Base-by-base conservation (phyloP, 2,329 filamentous ascomycete genomes). In the Orbilia oligospora region DNA sequence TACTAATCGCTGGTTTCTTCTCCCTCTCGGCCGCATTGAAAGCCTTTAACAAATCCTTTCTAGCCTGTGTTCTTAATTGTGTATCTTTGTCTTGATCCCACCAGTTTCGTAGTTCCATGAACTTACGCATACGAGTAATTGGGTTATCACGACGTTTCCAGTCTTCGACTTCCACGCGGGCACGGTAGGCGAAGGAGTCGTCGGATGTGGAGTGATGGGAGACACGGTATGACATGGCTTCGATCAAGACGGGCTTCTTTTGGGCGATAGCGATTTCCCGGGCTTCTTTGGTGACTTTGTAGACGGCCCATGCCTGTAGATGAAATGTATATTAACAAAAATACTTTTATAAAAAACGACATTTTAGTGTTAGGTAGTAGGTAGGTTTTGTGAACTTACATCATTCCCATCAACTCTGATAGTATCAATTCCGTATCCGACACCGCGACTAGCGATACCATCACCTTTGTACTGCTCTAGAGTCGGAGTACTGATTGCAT, bases 181-280 rank as follows among this genome's bases (percentile, higher is more conserved):
- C 94, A 8, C 96, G 92, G 86, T 99, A 99, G 0, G 96, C 96
- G 83, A 97, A 99, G 27, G 92, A 96, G 85, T 99, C 96, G 83
- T 99, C 96, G 0, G 92, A 96, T 0, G 96, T 99, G 85, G 93
- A 97, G 86, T 99, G 96, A 84, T 99, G 94, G 5, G 93, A 95
- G 51, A 98, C 94, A n/a, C 96, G 93, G 85, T 99, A 99, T 24
- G 93, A 95, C 93, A 99, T 97, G 71, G 94, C 94, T 85, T 99
- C 96, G 48, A 99, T 91, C 6, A 99, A 86, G 0, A 99, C 89
- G 30, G 81, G 81, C n/a, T 82, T 82, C 46, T 82, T 84, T 22
- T 93, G 90, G 71, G 91, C 87, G 2, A 98, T 87, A 0, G 95
- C 94, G 83, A 95, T 89, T 61, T 89, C 88, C 1, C 94, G 89